Evolutionary conservation across 495 filamentous ascomycete genomes (phyloP), one percentile per base, ranked within the genome.

Genomic region (Penicillium tannophilum): DNA sequence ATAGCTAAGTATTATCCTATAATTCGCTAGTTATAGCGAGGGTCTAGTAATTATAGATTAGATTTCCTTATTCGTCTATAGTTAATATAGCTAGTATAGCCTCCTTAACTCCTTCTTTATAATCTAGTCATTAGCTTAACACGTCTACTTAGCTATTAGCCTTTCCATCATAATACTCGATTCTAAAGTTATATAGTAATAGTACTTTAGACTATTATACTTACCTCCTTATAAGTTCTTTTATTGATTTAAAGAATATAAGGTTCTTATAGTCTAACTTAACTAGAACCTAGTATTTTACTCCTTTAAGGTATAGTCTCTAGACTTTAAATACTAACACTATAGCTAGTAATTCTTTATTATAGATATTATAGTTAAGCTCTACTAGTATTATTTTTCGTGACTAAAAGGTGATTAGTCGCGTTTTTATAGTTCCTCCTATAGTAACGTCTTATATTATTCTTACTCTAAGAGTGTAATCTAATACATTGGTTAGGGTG

Each of bases 351-450:
- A 73, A 39, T 48, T 69, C 66, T 43, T 72, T 68, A 39, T 76
- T 51, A 23, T 74, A 52, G 16, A 74, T 72, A 19, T 66, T 24
- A 49, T 76, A 76, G 43, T 76, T 76, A 0, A 31, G 19, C 51
- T 78, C 66, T 2, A 63, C 66, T 1, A 58, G 50, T 12, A 12
- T 11, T 36, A 36, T 36, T 3, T 36, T 12, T 36, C 0, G 4
- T 10, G 20, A 60, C 16, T 12, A 36, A 36, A 36, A 36, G 12
- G 9, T 2, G 4, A 36, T 36, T 36, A 36, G 7, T 2, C 11
- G 9, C 3, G 11, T 3, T 35, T 2, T 9, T 14, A 1, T 12
- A 36, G 1, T 2, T 3, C 9, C 12, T 4, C 10, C 10, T 10
- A 36, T 36, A 4, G 0, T 11, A 10, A 36, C 1, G 0, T 12